Conservation (phyloP, 176 grass and related monocot genomes). For the Paspalum vaginatum region DNA sequence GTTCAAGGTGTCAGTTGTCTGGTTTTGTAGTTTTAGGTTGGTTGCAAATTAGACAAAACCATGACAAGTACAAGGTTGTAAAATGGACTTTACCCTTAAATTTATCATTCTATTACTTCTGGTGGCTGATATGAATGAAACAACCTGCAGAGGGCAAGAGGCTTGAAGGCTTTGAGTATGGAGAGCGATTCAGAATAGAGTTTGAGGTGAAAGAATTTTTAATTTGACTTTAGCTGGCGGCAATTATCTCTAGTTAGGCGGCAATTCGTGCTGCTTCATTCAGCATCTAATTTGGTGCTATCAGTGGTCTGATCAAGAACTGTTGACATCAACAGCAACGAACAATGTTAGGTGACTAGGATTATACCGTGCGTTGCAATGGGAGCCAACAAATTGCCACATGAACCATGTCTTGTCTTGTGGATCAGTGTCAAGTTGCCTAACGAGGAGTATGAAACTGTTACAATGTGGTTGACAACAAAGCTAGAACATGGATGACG, state of each 20-base stretch:
- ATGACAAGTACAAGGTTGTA: no score
- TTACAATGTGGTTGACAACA: no score
- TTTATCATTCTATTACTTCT: not conserved
- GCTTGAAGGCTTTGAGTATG: constrained; percentile 92
- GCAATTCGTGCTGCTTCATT: constrained; percentile 14
- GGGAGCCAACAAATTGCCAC: no score
- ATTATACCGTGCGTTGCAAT: no score
- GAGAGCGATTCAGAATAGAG: constrained; percentile 91
- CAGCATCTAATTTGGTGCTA: constrained; percentile 33
- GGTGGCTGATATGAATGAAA: not conserved
- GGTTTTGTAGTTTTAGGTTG: no score
- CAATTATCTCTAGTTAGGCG: constrained; percentile 19
- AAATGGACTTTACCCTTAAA: no score
- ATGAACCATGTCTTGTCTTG: no score
- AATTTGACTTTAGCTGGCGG: constrained; percentile 19
- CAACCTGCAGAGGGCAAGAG: constrained; percentile 76
- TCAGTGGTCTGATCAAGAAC: not conserved
- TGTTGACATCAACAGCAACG: not conserved
- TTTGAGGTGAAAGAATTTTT: constrained; percentile 18
- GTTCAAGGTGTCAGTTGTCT: no score
- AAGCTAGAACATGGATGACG: no score
- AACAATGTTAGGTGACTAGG: not conserved
- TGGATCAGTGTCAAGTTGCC: no score
- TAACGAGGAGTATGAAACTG: no score
- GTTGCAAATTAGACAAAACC: no score